phyloP scores from a whole-genome alignment of 148 eudicot genomes.

The Rhododendron henanense region DNA sequence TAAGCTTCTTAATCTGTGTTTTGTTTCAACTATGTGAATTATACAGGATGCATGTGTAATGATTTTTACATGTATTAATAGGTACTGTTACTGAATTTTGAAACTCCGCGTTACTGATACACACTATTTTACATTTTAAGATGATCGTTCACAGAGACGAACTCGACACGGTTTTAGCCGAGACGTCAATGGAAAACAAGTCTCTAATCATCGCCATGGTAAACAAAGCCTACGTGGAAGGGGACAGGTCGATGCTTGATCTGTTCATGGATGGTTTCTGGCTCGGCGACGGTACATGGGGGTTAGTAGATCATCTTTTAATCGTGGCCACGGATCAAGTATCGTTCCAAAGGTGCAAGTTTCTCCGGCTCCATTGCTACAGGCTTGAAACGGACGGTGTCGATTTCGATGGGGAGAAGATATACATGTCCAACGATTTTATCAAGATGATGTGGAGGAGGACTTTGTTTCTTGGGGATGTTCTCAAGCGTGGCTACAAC shows the following conservation, averaged over 20 bases:
- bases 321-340: constrained; percentile 69
- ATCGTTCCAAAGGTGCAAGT: constrained; percentile 47
- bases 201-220: constrained; percentile 4
- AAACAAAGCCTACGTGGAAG: constrained; percentile 54
- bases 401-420: constrained; percentile 44
- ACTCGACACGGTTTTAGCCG: constrained; percentile 35
- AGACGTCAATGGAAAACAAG: constrained; percentile 48
- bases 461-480: constrained; percentile 49
- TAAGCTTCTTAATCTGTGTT: neutral
- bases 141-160: constrained; percentile 24
- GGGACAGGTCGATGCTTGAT: constrained; percentile 55
- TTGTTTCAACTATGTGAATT: too few species aligned
- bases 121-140: too few species aligned
- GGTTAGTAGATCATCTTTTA: constrained; percentile 40
- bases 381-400: constrained; percentile 47
- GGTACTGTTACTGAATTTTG: too few species aligned
- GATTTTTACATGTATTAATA: too few species aligned
- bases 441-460: constrained; percentile 91
- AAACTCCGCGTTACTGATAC: too few species aligned
- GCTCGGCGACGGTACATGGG: constrained; percentile 57
- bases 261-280: constrained; percentile 72
- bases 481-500: constrained; percentile 55
- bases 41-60: too few species aligned
- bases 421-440: constrained; percentile 65
- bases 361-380: constrained; percentile 56